Percentiles rank a stretch among this genome's conserved stretches.
These are phyloP conservation scores for Botrytis pseudocinerea DNA, from an alignment of 2,329 filamentous ascomycete species.

Conservation along the genomic window DNA sequence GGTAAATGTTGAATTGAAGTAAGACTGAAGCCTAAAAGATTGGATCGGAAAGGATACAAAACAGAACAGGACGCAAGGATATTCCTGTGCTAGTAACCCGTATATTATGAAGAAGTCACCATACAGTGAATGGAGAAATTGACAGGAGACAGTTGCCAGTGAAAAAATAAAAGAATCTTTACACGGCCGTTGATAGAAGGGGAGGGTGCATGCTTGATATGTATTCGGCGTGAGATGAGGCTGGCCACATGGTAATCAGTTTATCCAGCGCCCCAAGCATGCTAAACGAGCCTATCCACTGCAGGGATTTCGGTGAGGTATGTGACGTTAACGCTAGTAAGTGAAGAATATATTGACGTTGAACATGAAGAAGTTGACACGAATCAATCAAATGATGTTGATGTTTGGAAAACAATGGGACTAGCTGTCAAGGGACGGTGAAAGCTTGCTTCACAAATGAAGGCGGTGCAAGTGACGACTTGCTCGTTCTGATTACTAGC, in stretches of 20 bases:
- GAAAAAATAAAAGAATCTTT: no score
- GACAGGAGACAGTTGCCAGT: background rate
- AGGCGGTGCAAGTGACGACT: slow-evolving; percentile 1
- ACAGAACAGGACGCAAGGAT: background rate
- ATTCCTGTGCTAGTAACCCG: background rate
- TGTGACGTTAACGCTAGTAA: background rate
- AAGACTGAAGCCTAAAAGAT: slow-evolving; percentile 8
- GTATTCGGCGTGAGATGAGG: background rate
- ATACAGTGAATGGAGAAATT: background rate
- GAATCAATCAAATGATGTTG: slow-evolving; percentile 1
- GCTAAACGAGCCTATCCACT: slow-evolving; percentile 3
- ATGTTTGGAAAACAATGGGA: background rate
- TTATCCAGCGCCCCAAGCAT: background rate
- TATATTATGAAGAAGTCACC: background rate
- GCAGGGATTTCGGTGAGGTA: slow-evolving; percentile 17
- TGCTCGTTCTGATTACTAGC: slow-evolving; percentile 2
- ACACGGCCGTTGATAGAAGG: background rate
- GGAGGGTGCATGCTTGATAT: background rate
- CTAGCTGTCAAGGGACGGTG: background rate
- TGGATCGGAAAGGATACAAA: background rate
- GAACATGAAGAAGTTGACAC: background rate
- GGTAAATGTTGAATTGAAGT: background rate
- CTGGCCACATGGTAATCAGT: background rate
- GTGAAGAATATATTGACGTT: background rate
- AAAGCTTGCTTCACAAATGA: background rate